Base-by-base conservation (phyloP, 2,329 filamentous ascomycete species). In the Fusarium neocosmosporiellum region DNA sequence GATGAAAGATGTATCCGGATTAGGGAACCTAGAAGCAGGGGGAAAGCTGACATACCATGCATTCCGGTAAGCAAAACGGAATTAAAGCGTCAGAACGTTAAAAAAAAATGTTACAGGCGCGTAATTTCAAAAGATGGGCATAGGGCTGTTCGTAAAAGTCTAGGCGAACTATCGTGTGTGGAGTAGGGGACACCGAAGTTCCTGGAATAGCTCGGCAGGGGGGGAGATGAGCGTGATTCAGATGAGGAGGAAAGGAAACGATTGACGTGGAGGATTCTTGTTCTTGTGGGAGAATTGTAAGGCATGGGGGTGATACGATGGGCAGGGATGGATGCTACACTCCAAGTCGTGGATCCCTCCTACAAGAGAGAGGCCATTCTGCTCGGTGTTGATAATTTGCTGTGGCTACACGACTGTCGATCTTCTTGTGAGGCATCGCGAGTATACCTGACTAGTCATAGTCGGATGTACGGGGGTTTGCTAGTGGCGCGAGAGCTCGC, bases 1-100 rank as follows among this genome's bases (percentile, higher is more conserved):
- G 65, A 60, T 59, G 27, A 57, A 71, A 41, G 37, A 37, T 57
- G 33, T 24, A 22, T 34, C 54, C 53, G 31, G 20, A 36, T 55
- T 22, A 14, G 20, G 53, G 9, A 33, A 24, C 31, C n/a, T 4
- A 36, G 31, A 55, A 24, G 54, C 33, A 58, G 54, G 34, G 34
- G 54, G 20, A 18, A 34, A 24, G 20, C 54, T 37, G 16, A 27
- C 33, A 34, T 24, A 14, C 33, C 54, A 24, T 27, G 31, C 33
- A 27, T 39, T 57, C 54, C 34, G 54, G 54, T 24, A 37, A 37
- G 54, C 33, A 58, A 34, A 33, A 36, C 11, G 33, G 20, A 37
- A 37, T 27, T 24, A 27, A 24, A 39, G n/a, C 7, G 54, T 58
- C 33, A 58, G 54, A 58, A 58, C 33, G 54, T 58, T 37, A 58